Conservation (phyloP, 148 eudicot species). For the Pouteria glomerata region DNA sequence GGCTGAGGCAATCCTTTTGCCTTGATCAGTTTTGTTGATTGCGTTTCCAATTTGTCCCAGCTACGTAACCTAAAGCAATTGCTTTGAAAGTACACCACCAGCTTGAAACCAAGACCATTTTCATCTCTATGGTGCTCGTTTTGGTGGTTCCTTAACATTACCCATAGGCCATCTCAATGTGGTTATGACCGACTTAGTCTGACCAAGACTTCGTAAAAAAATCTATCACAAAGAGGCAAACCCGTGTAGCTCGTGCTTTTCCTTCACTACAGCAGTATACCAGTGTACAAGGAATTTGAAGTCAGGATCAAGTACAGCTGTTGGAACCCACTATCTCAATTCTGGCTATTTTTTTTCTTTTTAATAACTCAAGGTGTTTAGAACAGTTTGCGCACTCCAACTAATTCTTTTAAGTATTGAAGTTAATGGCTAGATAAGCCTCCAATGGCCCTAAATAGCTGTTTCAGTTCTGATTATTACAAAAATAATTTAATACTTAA, state of each 20-base stretch:
- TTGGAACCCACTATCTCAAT: too few species aligned
- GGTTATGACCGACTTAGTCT: neutral
- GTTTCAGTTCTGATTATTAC: too few species aligned
- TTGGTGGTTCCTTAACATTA: too few species aligned
- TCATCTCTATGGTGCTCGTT: neutral
- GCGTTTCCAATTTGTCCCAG: too few species aligned
- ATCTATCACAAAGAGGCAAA: neutral
- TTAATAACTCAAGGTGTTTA: too few species aligned
- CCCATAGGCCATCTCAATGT: neutral
- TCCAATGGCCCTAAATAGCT: too few species aligned
- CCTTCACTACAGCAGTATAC: neutral
- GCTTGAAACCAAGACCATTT: neutral
- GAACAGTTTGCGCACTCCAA: too few species aligned
- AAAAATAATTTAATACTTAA: too few species aligned
- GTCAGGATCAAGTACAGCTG: neutral
- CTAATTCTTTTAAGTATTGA: too few species aligned
- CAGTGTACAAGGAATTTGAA: neutral
- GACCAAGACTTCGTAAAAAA: neutral
- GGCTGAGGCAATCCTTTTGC: neutral
- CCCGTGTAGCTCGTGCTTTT: neutral
- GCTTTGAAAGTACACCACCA: neutral
- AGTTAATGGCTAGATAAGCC: too few species aligned
- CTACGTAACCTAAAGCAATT: neutral
- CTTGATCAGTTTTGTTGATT: neutral
- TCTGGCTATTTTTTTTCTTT: too few species aligned